A percentile compares a stretch with the other conserved stretches of the same genome.
These are phyloP conservation scores for Ilyonectria robusta DNA, from an alignment of 2,329 filamentous ascomycete genomes.

Conservation along the genomic window DNA sequence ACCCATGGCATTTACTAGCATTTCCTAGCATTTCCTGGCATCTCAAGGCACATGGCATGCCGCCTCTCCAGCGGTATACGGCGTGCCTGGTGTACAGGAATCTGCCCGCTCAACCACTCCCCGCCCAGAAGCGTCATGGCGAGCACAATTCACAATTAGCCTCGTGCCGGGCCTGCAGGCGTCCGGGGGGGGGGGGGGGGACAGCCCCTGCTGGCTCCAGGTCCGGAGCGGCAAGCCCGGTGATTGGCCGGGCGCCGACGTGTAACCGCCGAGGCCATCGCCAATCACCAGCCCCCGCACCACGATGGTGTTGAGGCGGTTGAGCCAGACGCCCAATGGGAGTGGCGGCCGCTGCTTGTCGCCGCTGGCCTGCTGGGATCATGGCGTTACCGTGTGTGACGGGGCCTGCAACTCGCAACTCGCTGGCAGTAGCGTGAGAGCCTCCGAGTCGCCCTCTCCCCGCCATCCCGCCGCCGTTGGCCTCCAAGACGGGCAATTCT, in stretches of 20 bases:
- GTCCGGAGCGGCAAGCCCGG: conserved; percentile 41
- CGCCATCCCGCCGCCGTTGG: background rate
- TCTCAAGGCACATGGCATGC: background rate
- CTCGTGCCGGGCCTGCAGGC: conserved; percentile 11
- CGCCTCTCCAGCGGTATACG: background rate
- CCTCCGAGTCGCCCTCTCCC: background rate
- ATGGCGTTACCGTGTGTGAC: conserved; percentile 12
- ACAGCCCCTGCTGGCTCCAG: background rate
- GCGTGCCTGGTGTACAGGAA: background rate
- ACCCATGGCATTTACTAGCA: too few relatives aligned
- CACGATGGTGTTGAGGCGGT: conserved; percentile 20
- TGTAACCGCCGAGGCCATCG: conserved; percentile 58
- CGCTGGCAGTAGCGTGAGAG: background rate
- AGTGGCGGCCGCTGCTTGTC: background rate
- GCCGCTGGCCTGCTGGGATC: background rate
- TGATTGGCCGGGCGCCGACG: conserved; percentile 52
- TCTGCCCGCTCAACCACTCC: background rate
- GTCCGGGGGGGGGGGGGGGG: background rate
- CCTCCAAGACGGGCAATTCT: too few relatives aligned
- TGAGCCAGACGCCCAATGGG: conserved; percentile 12
- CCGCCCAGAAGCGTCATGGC: background rate
- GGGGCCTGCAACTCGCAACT: background rate
- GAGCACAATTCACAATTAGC: conserved; percentile 6
- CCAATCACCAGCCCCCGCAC: conserved; percentile 49
- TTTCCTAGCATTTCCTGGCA: too few relatives aligned